phyloP scores from a whole-genome alignment of 805 yeast genomes.

The Candida wancherniae region DNA sequence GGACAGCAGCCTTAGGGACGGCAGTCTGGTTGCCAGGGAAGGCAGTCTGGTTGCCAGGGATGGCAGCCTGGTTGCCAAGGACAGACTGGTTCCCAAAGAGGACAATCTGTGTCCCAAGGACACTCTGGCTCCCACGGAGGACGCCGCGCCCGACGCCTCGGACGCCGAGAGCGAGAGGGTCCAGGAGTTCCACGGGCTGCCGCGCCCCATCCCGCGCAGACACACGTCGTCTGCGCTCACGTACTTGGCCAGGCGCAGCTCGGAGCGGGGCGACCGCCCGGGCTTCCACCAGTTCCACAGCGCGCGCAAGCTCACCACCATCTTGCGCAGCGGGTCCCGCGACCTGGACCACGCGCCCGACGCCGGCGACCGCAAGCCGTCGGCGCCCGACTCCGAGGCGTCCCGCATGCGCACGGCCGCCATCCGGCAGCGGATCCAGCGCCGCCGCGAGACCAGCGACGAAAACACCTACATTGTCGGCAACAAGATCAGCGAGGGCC shows the following conservation, averaged over 20 bases:
- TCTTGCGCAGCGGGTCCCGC: constrained; percentile 3
- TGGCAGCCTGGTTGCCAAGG: too few relatives aligned
- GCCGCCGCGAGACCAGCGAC: constrained; percentile 36
- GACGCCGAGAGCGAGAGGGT: neutral
- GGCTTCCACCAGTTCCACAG: constrained; percentile 8
- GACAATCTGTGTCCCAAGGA: too few relatives aligned
- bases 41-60: too few relatives aligned
- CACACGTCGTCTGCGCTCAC: constrained; percentile 8
- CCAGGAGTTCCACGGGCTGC: neutral
- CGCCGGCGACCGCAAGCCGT: constrained; percentile 1
- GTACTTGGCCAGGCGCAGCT: constrained; percentile 1
- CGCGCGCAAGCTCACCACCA: constrained; percentile 9
- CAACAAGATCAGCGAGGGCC: constrained; percentile 85
- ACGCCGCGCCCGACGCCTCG: neutral
- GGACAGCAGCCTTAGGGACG: too few relatives aligned
- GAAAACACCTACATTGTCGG: constrained; percentile 67
- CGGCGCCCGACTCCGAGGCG: constrained; percentile 37
- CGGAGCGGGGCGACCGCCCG: constrained; percentile 6
- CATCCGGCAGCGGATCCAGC: constrained; percentile 39
- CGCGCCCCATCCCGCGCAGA: constrained; percentile 3
- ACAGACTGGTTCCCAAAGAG: too few relatives aligned
- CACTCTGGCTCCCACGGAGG: neutral
- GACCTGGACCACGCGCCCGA: constrained; percentile 1
- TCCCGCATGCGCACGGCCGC: constrained; percentile 48
- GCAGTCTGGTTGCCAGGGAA: too few relatives aligned